phyloP scores from a whole-genome alignment of 495 filamentous ascomycete genomes.

The Hypoxylon trugodes region DNA sequence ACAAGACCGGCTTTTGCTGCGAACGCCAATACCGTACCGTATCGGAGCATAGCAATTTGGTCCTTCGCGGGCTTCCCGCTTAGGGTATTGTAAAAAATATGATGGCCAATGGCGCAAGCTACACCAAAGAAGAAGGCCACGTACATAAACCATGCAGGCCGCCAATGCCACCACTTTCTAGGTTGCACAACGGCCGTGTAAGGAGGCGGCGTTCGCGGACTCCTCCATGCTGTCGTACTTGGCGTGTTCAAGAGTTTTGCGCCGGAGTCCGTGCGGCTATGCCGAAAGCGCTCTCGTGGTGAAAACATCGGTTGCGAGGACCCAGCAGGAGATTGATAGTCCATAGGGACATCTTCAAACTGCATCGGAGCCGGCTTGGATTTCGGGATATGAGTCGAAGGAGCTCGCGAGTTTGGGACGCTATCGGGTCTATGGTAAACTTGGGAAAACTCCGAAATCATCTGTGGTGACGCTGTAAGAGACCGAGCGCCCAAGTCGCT shows the following conservation, averaged over 20 bases:
- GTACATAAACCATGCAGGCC: constrained; percentile 45
- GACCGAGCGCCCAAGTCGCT: constrained; percentile 4
- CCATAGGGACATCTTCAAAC: constrained; percentile 16
- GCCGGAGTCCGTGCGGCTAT: constrained; percentile 17
- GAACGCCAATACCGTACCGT: constrained; percentile 47
- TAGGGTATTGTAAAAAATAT: constrained; percentile 46
- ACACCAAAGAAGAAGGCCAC: constrained; percentile 45
- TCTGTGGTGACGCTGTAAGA: not conserved
- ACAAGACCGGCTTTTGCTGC: constrained; percentile 49
- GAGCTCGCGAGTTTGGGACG: not conserved
- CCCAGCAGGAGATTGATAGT: constrained; percentile 10
- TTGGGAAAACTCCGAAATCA: not conserved
- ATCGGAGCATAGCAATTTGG: constrained; percentile 51
- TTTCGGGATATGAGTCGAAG: not conserved
- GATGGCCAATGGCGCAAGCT: constrained; percentile 46
- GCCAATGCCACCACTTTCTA: constrained; percentile 32
- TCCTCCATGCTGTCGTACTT: constrained; percentile 20
- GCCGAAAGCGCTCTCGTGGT: constrained; percentile 8
- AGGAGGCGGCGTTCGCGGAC: constrained; percentile 27
- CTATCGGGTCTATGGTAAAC: not conserved
- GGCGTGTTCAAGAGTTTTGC: constrained; percentile 20
- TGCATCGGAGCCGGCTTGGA: constrained; percentile 13
- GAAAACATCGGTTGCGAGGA: constrained; percentile 10
- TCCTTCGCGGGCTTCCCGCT: constrained; percentile 43
- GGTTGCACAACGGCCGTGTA: constrained; percentile 7